Conservation (phyloP, 257 asterid genomes). For the Marsdenia floribunda region DNA sequence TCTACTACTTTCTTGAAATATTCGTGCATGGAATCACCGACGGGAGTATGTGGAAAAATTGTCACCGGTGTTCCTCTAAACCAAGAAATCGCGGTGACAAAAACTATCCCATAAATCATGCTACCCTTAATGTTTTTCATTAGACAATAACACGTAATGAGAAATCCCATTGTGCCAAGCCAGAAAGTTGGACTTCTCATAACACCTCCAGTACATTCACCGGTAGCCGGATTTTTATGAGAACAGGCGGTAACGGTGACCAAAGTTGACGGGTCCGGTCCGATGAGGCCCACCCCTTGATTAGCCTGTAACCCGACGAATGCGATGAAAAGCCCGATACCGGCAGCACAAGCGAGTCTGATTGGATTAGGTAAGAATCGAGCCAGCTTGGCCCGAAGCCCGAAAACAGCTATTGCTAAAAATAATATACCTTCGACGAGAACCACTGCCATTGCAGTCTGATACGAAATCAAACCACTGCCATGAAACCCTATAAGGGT, state of each 20-base stretch:
- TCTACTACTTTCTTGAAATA: conserved; percentile 55
- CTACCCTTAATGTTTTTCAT: conserved; percentile 69
- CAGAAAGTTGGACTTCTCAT: conserved; percentile 76
- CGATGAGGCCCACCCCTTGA: conserved; percentile 66
- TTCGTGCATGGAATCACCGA: conserved; percentile 47
- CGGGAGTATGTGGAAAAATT: conserved; percentile 47
- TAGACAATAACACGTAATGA: conserved; percentile 53
- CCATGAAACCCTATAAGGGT: conserved; percentile 79
- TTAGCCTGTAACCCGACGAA: conserved; percentile 65
- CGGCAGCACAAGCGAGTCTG: conserved; percentile 53
- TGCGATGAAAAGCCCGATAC: conserved; percentile 70
- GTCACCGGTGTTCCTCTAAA: conserved; percentile 62
- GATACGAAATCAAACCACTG: conserved; percentile 47
- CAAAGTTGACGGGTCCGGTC: conserved; percentile 52
- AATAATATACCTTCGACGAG: conserved; percentile 61
- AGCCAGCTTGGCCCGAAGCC: conserved; percentile 71
- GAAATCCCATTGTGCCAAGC: conserved; percentile 57
- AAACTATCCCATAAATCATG: conserved; percentile 71
- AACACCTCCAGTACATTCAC: conserved; percentile 52
- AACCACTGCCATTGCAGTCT: conserved; percentile 63
- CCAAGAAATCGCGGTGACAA: conserved; percentile 68
- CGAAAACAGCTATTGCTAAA: conserved; percentile 50
- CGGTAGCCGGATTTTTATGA: conserved; percentile 31
- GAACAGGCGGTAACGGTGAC: conserved; percentile 49
- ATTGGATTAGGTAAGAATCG: conserved; percentile 53